Evolutionary conservation across 352 stramenopile genomes (phyloP).

Genomic region (Phytophthora nicotianae): DNA sequence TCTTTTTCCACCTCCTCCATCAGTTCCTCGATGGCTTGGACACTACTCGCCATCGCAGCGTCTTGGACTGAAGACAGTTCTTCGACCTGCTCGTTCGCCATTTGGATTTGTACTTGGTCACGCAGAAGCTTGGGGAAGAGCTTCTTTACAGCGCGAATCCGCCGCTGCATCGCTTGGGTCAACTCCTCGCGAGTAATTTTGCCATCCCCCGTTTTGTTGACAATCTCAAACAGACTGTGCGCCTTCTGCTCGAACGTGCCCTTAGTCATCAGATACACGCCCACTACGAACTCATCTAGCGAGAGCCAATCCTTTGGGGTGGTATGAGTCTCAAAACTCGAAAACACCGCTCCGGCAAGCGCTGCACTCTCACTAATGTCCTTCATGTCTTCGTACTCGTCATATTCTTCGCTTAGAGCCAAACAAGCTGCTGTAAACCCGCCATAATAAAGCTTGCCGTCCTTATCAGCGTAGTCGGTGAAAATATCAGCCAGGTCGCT

Average conservation of each 20-base stretch:
- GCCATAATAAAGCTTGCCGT: constrained; percentile 63
- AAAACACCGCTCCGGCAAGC: constrained; percentile 76
- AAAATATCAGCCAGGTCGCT: constrained; percentile 58
- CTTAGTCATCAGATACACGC: constrained; percentile 84
- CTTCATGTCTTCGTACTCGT: constrained; percentile 66
- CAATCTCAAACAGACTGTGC: constrained; percentile 74
- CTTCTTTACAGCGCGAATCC: constrained; percentile 72
- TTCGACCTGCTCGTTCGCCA: constrained; percentile 48
- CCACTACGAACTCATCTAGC: constrained; percentile 81
- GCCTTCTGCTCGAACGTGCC: constrained; percentile 83
- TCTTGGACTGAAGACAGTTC: constrained; percentile 46
- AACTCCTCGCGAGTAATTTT: constrained; percentile 85
- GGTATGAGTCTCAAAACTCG: constrained; percentile 64
- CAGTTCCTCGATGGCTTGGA: constrained; percentile 65
- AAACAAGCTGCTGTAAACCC: constrained; percentile 70
- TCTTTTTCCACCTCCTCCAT: constrained; percentile 85
- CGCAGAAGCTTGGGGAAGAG: constrained; percentile 77
- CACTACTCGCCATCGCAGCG: constrained; percentile 55
- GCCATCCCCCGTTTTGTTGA: constrained; percentile 67
- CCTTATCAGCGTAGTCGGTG: constrained; percentile 50
- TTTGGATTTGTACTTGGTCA: constrained; percentile 76
- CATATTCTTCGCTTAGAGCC: constrained; percentile 58
- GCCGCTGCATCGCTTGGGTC: constrained; percentile 65
- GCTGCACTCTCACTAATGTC: constrained; percentile 65
- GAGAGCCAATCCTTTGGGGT: constrained; percentile 72